Evolutionary conservation across 2,329 filamentous ascomycete species (phyloP).

Genomic region (Sarocladiaceae sp.): DNA sequence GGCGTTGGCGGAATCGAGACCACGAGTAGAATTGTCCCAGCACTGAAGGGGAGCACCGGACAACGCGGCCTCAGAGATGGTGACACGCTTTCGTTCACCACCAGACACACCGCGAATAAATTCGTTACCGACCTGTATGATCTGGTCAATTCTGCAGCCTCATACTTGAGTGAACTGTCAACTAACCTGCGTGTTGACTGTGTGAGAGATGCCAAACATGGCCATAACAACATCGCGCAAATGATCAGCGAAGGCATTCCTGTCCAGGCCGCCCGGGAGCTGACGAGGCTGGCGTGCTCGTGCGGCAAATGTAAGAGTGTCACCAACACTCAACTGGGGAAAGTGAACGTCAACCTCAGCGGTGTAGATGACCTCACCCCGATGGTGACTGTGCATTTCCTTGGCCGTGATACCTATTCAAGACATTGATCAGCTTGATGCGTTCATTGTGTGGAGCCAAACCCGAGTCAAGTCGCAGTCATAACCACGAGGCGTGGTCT

Average conservation of each 20-base stretch:
- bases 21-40: slow-evolving; percentile 69
- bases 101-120: slow-evolving; percentile 55
- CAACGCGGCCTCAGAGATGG: slow-evolving; percentile 54
- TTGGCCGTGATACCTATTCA: slow-evolving; percentile 53
- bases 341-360: slow-evolving; percentile 81
- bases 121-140: slow-evolving; percentile 1
- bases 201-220: slow-evolving; percentile 68
- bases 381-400: slow-evolving; percentile 72
- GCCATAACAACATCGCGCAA: slow-evolving; percentile 69
- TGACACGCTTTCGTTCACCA: slow-evolving; percentile 65
- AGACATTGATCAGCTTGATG: background rate
- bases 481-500: background rate
- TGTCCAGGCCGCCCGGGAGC: slow-evolving; percentile 52
- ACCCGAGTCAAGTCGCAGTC: no score
- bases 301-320: slow-evolving; percentile 74
- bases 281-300: slow-evolving; percentile 58
- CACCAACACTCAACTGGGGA: slow-evolving; percentile 67
- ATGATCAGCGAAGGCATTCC: slow-evolving; percentile 51
- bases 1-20: slow-evolving; percentile 68
- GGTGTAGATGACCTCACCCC: slow-evolving; percentile 81
- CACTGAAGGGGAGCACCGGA: slow-evolving; percentile 54
- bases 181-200: slow-evolving; percentile 66
- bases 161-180: slow-evolving; percentile 30
- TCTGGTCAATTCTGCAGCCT: background rate
- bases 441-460: background rate